Conservation (phyloP, 2,329 filamentous ascomycete species). For the Exserohilum rostratum region DNA sequence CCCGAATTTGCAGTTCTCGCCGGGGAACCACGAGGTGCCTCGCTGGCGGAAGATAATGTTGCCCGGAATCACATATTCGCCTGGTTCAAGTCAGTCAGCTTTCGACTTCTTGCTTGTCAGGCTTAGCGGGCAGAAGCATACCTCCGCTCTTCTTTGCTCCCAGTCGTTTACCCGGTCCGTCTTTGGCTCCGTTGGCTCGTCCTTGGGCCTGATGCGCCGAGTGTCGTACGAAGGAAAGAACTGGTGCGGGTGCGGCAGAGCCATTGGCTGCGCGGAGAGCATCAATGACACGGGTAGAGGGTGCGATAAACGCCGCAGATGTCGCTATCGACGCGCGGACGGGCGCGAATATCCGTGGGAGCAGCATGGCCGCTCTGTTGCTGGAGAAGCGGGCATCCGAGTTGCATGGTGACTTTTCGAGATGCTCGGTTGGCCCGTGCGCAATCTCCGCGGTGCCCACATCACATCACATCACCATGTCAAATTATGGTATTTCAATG, state of each 20-base stretch:
- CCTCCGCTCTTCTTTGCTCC: constrained; percentile 93
- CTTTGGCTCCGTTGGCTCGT: constrained; percentile 71
- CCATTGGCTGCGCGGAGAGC: constrained; percentile 41
- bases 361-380: constrained; percentile 46
- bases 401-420: constrained; percentile 36
- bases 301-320: constrained; percentile 26
- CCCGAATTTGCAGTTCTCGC: constrained; percentile 94
- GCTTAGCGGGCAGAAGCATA: constrained; percentile 43
- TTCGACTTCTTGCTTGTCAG: neutral
- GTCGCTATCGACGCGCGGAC: constrained; percentile 39
- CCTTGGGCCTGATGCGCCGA: constrained; percentile 70
- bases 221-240: constrained; percentile 60
- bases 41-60: constrained; percentile 99
- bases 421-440: constrained; percentile 22
- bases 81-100: constrained; percentile 51
- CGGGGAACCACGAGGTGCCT: constrained; percentile 91
- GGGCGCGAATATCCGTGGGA: constrained; percentile 48
- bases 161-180: constrained; percentile 81
- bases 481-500: neutral
- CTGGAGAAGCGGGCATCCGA: constrained; percentile 13
- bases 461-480: neutral
- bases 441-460: constrained; percentile 5
- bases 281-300: constrained; percentile 40
- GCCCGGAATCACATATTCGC: constrained; percentile 90
- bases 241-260: constrained; percentile 37